These are phyloP conservation scores for Gloeophyllum trabeum DNA, from an alignment of 768 basidiomycete species.

Conservation along the genomic window DNA sequence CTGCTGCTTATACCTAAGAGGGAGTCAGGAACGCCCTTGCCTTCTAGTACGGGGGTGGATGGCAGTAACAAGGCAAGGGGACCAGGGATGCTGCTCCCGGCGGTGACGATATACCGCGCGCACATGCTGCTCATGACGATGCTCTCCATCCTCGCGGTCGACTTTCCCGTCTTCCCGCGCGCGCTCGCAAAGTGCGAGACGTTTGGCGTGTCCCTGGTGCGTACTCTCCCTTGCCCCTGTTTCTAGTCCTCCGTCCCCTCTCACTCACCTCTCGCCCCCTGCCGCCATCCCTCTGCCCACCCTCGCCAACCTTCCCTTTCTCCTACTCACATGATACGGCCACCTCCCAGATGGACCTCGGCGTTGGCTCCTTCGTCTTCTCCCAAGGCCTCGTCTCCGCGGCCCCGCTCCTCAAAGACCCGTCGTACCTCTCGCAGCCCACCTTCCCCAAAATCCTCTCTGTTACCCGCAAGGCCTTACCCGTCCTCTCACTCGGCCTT, in stretches of 20 bases:
- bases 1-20: slow-evolving; percentile 31
- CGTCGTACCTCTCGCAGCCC: slow-evolving; percentile 36
- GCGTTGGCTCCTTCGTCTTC: slow-evolving; percentile 96
- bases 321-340: neutral
- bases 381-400: slow-evolving; percentile 92
- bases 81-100: slow-evolving; percentile 39
- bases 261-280: too few species aligned
- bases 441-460: slow-evolving; percentile 36
- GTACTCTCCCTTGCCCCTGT: too few species aligned
- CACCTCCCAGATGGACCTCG: slow-evolving; percentile 83
- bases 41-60: slow-evolving; percentile 21
- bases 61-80: slow-evolving; percentile 1
- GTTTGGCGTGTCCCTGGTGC: slow-evolving; percentile 87
- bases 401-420: slow-evolving; percentile 62
- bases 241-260: too few species aligned
- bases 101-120: slow-evolving; percentile 79
- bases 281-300: too few species aligned
- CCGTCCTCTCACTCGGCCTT: slow-evolving; percentile 64
- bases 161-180: slow-evolving; percentile 89
- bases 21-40: slow-evolving; percentile 37
- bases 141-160: slow-evolving; percentile 88
- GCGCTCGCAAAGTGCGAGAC: slow-evolving; percentile 86
- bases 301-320: slow-evolving; percentile 5
- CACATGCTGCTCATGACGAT: slow-evolving; percentile 94
- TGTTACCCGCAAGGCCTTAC: slow-evolving; percentile 46